Conservation (phyloP, 768 basidiomycete genomes). For the Serendipita sp. region DNA sequence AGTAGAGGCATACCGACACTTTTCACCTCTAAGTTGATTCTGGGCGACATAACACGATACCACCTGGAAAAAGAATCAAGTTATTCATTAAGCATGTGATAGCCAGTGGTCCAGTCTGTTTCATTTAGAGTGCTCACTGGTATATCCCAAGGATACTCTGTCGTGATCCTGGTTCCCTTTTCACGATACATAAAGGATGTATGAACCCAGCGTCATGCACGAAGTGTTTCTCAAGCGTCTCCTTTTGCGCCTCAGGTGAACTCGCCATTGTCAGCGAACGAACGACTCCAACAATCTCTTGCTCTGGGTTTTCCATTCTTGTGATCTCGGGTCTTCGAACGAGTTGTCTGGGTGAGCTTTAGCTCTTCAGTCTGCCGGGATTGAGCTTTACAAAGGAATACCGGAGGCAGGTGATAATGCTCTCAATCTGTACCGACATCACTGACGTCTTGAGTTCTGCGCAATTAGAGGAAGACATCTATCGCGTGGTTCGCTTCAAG, state of each 20-base stretch:
- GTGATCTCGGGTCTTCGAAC: too few relatives aligned
- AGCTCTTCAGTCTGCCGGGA: too few relatives aligned
- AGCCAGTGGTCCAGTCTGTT: too few relatives aligned
- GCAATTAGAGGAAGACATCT: too few relatives aligned
- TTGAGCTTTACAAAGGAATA: too few relatives aligned
- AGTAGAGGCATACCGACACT: slow-evolving; percentile 30
- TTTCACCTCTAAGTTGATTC: slow-evolving; percentile 26
- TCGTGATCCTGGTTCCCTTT: slow-evolving; percentile 34
- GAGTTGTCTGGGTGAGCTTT: too few relatives aligned
- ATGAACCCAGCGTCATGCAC: slow-evolving; percentile 38
- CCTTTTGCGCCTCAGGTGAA: slow-evolving; percentile 35
- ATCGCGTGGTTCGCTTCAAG: too few relatives aligned
- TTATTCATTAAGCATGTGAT: too few relatives aligned
- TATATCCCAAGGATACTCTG: slow-evolving; percentile 41
- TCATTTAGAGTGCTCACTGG: slow-evolving; percentile 24
- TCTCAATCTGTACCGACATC: too few relatives aligned
- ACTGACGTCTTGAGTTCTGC: too few relatives aligned
- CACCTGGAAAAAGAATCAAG: slow-evolving; percentile 25
- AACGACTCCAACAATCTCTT: slow-evolving; percentile 34
- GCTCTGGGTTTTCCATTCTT: slow-evolving; percentile 39
- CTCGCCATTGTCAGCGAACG: slow-evolving; percentile 29
- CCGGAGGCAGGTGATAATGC: too few relatives aligned
- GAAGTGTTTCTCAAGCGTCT: slow-evolving; percentile 34
- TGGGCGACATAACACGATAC: slow-evolving; percentile 48
- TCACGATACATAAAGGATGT: slow-evolving; percentile 41